phyloP scores from a whole-genome alignment of 768 basidiomycete genomes.

The Neoboletus subvelutipes region DNA sequence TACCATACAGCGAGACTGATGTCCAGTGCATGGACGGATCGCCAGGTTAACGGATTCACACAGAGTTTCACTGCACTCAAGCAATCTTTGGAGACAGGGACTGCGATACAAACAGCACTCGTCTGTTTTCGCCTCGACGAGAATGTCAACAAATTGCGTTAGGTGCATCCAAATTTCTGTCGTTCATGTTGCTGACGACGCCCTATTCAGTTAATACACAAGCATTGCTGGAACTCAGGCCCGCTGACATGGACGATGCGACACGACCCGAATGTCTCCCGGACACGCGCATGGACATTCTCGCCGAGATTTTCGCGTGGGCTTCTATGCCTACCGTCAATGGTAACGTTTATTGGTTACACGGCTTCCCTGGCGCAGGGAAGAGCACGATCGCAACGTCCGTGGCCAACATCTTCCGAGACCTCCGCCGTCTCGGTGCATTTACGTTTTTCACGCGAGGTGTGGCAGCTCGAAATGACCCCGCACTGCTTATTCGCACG shows the following conservation, averaged over 20 bases:
- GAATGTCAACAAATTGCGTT: slow-evolving; percentile 26
- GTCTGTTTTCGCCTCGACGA: slow-evolving; percentile 32
- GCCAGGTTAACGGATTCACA: slow-evolving; percentile 21
- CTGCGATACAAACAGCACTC: slow-evolving; percentile 25
- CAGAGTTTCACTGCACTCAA: slow-evolving; percentile 25
- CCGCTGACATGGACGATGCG: slow-evolving; percentile 31
- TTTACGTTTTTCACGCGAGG: slow-evolving; percentile 37
- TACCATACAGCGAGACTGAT: slow-evolving; percentile 15
- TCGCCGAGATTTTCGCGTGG: slow-evolving; percentile 28
- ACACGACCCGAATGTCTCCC: slow-evolving; percentile 30
- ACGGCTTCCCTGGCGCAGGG: slow-evolving; percentile 37
- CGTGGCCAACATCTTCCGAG: slow-evolving; percentile 33
- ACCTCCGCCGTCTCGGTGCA: slow-evolving; percentile 35
- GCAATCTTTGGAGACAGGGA: slow-evolving; percentile 26
- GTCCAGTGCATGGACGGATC: slow-evolving; percentile 21
- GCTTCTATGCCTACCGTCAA: slow-evolving; percentile 16
- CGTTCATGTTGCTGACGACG: neutral
- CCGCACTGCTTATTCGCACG: slow-evolving; percentile 33
- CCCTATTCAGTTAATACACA: slow-evolving; percentile 18
- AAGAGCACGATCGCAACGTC: slow-evolving; percentile 39
- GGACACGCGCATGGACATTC: slow-evolving; percentile 31
- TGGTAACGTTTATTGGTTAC: slow-evolving; percentile 33
- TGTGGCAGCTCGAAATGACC: slow-evolving; percentile 29
- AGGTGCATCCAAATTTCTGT: neutral
- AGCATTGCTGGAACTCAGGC: slow-evolving; percentile 25